These are phyloP conservation scores for Phytopythium cucurbitacearum DNA, from an alignment of 352 stramenopile genomes.

Conservation along the genomic window DNA sequence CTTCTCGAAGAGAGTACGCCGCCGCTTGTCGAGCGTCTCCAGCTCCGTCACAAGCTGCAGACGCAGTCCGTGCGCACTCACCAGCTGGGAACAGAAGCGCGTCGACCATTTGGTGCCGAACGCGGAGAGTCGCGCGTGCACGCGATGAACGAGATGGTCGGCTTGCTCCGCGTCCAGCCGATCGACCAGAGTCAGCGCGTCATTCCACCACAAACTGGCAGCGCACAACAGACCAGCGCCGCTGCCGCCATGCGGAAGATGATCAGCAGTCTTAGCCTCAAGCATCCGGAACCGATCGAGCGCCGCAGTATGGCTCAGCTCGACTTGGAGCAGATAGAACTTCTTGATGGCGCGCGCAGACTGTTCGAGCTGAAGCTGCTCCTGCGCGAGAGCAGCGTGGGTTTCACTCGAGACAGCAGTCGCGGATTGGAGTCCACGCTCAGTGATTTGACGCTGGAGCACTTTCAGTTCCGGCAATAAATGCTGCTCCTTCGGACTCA, in stretches of 20 bases:
- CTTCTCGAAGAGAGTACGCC: constrained; percentile 21
- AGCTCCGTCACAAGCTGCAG: constrained; percentile 53
- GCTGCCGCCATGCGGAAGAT: neutral
- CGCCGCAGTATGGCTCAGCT: constrained; percentile 22
- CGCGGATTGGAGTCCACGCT: constrained; percentile 6
- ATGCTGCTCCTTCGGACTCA: constrained; percentile 32
- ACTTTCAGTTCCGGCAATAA: constrained; percentile 35
- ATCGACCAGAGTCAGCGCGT: constrained; percentile 33
- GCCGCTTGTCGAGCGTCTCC: constrained; percentile 28
- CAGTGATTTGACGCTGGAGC: constrained; percentile 22
- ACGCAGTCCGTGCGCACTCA: constrained; percentile 36
- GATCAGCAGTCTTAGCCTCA: constrained; percentile 6
- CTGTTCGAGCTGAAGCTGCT: constrained; percentile 32
- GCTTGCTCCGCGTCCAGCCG: constrained; percentile 11
- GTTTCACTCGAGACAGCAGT: constrained; percentile 3
- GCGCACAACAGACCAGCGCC: constrained; percentile 25
- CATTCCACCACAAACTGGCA: constrained; percentile 39
- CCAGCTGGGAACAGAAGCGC: constrained; percentile 41
- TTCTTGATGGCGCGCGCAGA: constrained; percentile 25
- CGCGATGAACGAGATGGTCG: constrained; percentile 26
- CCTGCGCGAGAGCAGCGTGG: constrained; percentile 17
- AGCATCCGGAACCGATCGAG: constrained; percentile 15
- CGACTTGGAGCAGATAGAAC: constrained; percentile 46
- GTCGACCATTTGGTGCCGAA: constrained; percentile 43
- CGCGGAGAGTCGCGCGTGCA: constrained; percentile 39